Conservation (phyloP, 2,329 filamentous ascomycete genomes). For the Mollisiaceae sp. region DNA sequence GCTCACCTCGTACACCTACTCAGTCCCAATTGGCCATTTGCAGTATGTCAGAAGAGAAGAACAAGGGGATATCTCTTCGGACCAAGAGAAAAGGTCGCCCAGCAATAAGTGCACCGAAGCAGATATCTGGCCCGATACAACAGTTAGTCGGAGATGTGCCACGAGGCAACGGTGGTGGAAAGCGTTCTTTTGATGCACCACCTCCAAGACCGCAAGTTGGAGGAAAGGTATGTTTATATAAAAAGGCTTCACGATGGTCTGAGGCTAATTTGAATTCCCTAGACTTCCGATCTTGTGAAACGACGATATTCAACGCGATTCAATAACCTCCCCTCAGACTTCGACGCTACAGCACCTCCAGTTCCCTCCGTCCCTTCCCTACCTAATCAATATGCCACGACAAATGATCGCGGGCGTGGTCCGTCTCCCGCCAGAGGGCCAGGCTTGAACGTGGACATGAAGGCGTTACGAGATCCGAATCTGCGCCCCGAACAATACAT, state of each 20-base stretch:
- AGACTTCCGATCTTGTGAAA: constrained; percentile 85
- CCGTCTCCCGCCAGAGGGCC: constrained; percentile 47
- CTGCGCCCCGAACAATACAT: constrained; percentile 80
- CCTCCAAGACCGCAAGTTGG: constrained; percentile 57
- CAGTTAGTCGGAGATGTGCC: constrained; percentile 51
- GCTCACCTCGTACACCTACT: neutral
- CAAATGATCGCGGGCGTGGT: constrained; percentile 35
- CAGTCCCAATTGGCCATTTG: neutral
- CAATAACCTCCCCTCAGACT: constrained; percentile 75
- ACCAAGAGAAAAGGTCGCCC: constrained; percentile 67
- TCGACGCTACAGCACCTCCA: constrained; percentile 68
- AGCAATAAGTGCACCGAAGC: constrained; percentile 64
- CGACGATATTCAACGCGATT: constrained; percentile 93
- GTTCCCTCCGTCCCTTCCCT: constrained; percentile 75
- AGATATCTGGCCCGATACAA: constrained; percentile 65
- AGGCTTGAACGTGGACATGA: constrained; percentile 73
- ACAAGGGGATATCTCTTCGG: constrained; percentile 64
- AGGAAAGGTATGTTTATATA: constrained; percentile 56
- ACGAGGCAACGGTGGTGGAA: constrained; percentile 44
- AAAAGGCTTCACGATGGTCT: neutral
- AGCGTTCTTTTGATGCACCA: constrained; percentile 42
- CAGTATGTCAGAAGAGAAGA: constrained; percentile 65
- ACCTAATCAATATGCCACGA: constrained; percentile 53
- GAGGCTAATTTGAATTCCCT: neutral
- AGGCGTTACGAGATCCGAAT: constrained; percentile 78